Base-by-base conservation (phyloP, 768 basidiomycete species). In the Pulveroboletus ravenelii region DNA sequence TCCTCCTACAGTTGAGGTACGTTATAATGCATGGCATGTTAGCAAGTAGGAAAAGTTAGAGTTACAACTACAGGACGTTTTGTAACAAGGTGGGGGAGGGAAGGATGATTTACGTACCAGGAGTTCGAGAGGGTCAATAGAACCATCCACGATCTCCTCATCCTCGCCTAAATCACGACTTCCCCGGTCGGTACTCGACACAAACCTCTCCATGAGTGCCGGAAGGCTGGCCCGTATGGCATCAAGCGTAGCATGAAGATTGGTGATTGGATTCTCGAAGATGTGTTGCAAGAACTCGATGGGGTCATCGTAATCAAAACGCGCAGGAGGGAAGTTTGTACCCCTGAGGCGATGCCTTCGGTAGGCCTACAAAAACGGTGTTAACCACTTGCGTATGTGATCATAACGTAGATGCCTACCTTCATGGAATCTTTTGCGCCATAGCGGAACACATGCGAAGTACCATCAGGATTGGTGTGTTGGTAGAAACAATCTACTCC, bases 401-500 rank as follows among this genome's bases (percentile, higher is more conserved):
- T 68, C 58, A 56, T 69, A 51, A 62, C 59, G 39, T 69, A 73
- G 36, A 45, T 35, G 57, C 75, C 34, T 54, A 83, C 83, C 52
- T 64, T 72, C 78, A 85, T 79, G 49, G 71, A 77, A 18, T 69
- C 66, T 31, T 78, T 77, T 18, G 75, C 75, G 6, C 86, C 87
- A 37, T 78, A 67, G 35, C 63, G 57, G 58, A 86, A 86, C 2
- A 78, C 57, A 55, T 80, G 73, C 0, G 73, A 72, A 9, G 85
- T 79, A 10, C 88, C 89, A 56, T 90, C 88, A 0, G 71, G 67
- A 23, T 84, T 82, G 43, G 70, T 57, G 61, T 92, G 89, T 57
- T 80, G 77, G 62, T 89, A 92, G 64, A 92, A 89, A 62, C 89
- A 92, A 51, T 91, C 89, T 42, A 74, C 73, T 38, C 89, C 89